These are phyloP conservation scores for Brassica hybrid DNA, from an alignment of 441 rosid species.

Conservation along the genomic window DNA sequence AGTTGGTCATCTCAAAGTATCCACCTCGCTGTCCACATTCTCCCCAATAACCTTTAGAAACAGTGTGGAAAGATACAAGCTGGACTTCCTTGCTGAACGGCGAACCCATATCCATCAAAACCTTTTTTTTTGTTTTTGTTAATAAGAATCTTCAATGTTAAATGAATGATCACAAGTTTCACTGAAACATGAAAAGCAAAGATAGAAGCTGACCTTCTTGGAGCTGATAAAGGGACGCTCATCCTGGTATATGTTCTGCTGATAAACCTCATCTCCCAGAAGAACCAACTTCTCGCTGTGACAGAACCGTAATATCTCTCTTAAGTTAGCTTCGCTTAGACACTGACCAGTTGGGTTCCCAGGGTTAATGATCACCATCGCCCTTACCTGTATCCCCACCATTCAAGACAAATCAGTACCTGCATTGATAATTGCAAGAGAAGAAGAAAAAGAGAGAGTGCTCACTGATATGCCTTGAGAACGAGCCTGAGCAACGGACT, in stretches of 20 bases:
- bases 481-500: constrained; percentile 81
- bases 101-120: constrained; percentile 91
- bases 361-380: constrained; percentile 98
- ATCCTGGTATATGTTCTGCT: constrained; percentile 95
- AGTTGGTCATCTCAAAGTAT: constrained; percentile 97
- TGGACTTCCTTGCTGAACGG: constrained; percentile 87
- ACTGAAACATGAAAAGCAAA: neutral
- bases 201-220: constrained; percentile 61
- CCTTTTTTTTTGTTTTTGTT: constrained; percentile 50
- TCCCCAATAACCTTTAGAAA: constrained; percentile 99
- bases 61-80: constrained; percentile 95
- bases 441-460: constrained; percentile 38
- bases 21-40: constrained; percentile 99
- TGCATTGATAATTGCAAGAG: too few relatives aligned
- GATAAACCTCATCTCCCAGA: constrained; percentile 99
- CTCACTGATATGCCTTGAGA: constrained; percentile 85
- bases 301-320: constrained; percentile 83
- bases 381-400: constrained; percentile 66
- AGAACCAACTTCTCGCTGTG: constrained; percentile 77
- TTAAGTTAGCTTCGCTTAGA: constrained; percentile 84
- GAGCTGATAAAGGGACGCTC: constrained; percentile 93
- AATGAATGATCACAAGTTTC: constrained; percentile 4
- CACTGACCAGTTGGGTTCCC: constrained; percentile 99
- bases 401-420: constrained; percentile 16
- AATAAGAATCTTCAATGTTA: constrained; percentile 13